Base-by-base conservation (phyloP, 495 filamentous ascomycete species). In the Bacidia gigantensis region DNA sequence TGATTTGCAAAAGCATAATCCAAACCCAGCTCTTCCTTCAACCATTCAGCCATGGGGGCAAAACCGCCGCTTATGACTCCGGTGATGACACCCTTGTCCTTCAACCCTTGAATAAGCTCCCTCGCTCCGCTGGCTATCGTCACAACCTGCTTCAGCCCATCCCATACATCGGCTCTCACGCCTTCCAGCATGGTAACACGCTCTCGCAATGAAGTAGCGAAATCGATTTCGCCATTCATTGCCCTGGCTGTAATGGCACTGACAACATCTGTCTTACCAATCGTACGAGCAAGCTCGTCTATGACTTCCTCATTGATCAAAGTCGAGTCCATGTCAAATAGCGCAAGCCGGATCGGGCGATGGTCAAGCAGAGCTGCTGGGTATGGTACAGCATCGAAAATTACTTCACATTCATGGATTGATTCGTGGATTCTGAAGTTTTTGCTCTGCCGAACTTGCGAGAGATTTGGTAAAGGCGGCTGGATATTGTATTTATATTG, bases 291-390 rank as follows among this genome's bases (percentile, higher is more conserved):
- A 50, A 98, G 82, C 60, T 96, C 81, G 60, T 98, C 92, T 60
- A 98, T 95, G 21, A 94, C 87, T 70, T 98, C 92, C 62, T 98
- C 87, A 52, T 89, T 79, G 58, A 98, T 96, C 51, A 98, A 73
- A 0, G 92, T 98, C 54, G 83, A 88, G 66, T 98, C 92, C 92
- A 98, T 98, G 62, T 98, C 92, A 59, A 98, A 98, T 23, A 94
- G 81, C 1, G 86, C 89, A 3, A 98, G 69, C 18, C 29, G 47
- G 39, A 61, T 18, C 18, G 56, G 59, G 2, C 56, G 59, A 62
- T 87, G 12, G 23, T 17, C 18, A 29, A 11, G 9, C 84, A 62
- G 89, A 75, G 21, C 79, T 74, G 40, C 83, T 76, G 70, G 81
- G 26, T 71, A 76, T 55, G 93, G 69, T 10, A 83, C 78, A 10